Evolutionary conservation across 371 early-diverging fungal species (phyloP).

Genomic region (Homolaphlyctis polyrhiza): DNA sequence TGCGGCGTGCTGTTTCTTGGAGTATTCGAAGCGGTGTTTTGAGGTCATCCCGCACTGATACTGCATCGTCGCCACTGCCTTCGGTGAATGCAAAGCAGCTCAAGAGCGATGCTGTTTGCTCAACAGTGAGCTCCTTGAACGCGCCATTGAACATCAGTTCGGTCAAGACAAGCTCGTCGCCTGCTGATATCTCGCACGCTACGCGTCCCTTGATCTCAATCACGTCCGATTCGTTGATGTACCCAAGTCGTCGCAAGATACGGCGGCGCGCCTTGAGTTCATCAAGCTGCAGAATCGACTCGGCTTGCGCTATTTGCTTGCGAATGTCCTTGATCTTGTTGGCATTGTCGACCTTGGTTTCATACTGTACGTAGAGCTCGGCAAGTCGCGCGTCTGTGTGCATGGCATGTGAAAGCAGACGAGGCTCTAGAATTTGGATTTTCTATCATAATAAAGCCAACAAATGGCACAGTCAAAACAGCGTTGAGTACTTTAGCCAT

Average conservation of each 20-base stretch:
- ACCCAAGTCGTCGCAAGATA: slow-evolving; percentile 87
- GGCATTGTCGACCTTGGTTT: slow-evolving; percentile 54
- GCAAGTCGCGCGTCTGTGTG: slow-evolving; percentile 50
- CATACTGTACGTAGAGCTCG: slow-evolving; percentile 57
- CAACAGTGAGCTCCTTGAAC: slow-evolving; percentile 89
- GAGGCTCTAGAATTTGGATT: slow-evolving; percentile 64
- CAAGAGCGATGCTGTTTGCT: slow-evolving; percentile 87
- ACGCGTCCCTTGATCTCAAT: slow-evolving; percentile 97
- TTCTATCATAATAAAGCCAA: slow-evolving; percentile 34
- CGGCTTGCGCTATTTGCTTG: slow-evolving; percentile 68
- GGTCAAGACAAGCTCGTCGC: slow-evolving; percentile 96
- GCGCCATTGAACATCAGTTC: slow-evolving; percentile 99
- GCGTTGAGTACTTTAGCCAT: no score
- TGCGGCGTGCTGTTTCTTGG: slow-evolving; percentile 82
- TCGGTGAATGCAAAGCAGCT: slow-evolving; percentile 85
- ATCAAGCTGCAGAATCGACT: slow-evolving; percentile 82
- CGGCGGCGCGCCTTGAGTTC: slow-evolving; percentile 88
- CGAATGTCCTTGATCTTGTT: slow-evolving; percentile 60
- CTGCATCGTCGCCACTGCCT: slow-evolving; percentile 1
- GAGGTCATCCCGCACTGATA: slow-evolving; percentile 68
- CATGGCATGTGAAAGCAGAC: slow-evolving; percentile 57
- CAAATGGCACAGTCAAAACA: not conserved
- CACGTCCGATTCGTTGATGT: slow-evolving; percentile 74
- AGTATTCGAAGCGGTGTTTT: slow-evolving; percentile 72
- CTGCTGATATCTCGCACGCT: slow-evolving; percentile 98